Conservation (phyloP, 2,329 filamentous ascomycete genomes). For the Xylaria sp. region DNA sequence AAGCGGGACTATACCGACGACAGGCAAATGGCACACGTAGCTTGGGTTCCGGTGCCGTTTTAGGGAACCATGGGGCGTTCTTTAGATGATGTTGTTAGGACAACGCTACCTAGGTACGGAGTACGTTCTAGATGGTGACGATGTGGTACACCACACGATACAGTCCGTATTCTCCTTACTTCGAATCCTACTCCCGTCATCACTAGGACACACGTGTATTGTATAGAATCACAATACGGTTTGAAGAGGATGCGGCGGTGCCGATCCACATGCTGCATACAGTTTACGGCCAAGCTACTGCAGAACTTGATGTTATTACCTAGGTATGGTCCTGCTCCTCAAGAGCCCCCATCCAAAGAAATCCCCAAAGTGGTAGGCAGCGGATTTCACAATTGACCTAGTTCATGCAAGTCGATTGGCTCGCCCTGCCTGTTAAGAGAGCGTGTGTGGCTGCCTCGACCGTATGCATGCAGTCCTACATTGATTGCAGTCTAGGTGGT, state of each 20-base stretch:
- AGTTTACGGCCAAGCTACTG: neutral
- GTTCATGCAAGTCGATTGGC: conserved; percentile 44
- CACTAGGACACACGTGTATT: neutral
- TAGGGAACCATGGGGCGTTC: neutral
- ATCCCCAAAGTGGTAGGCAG: conserved; percentile 4
- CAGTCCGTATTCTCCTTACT: neutral
- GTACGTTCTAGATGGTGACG: neutral
- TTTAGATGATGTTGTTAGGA: conserved; percentile 5
- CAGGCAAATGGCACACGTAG: conserved; percentile 11
- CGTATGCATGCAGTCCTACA: conserved; percentile 33
- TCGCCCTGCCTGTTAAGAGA: conserved; percentile 10
- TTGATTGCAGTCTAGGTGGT: conserved; percentile 2
- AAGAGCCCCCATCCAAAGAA: neutral
- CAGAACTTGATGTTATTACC: conserved; percentile 7
- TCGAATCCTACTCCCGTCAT: neutral
- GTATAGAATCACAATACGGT: neutral
- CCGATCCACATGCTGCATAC: neutral
- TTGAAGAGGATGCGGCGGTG: neutral
- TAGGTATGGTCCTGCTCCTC: conserved; percentile 8
- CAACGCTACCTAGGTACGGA: neutral
- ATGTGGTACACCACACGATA: neutral
- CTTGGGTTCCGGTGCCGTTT: conserved; percentile 2
- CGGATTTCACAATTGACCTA: conserved; percentile 33
- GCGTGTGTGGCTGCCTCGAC: conserved; percentile 19
- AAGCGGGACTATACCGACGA: conserved; percentile 7